phyloP scores from a whole-genome alignment of 208 protist genomes.

The Angomonas ambiguus region DNA sequence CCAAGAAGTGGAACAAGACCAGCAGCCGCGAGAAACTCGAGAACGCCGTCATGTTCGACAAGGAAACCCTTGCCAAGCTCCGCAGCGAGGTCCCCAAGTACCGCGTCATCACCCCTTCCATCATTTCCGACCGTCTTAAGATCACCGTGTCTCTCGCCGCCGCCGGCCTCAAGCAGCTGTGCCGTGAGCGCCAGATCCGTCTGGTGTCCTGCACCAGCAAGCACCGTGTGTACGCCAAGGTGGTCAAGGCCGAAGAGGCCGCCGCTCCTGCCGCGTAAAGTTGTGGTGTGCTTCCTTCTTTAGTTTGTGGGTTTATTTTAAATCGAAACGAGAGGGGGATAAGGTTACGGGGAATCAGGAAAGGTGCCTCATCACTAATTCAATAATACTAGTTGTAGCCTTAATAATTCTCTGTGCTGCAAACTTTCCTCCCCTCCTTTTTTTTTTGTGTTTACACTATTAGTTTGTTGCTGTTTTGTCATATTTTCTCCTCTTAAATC shows the following conservation, averaged over 20 bases:
- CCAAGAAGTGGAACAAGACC: conserved; percentile 93
- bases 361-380: no score
- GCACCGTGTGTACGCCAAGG: conserved; percentile 76
- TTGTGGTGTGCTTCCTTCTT: no score
- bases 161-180: conserved; percentile 83
- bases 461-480: neutral
- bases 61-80: conserved; percentile 81
- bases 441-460: neutral
- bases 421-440: neutral
- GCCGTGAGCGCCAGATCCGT: conserved; percentile 75
- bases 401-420: no score
- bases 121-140: conserved; percentile 89
- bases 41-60: conserved; percentile 91
- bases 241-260: conserved; percentile 20
- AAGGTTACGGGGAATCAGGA: no score
- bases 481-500: neutral
- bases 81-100: conserved; percentile 88
- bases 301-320: no score
- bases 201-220: conserved; percentile 78
- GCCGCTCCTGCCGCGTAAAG: neutral
- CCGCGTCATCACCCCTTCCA: conserved; percentile 89
- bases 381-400: no score
- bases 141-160: conserved; percentile 81
- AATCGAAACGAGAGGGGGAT: no score
- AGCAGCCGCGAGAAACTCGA: conserved; percentile 85